Conservation (phyloP, 2,329 filamentous ascomycete genomes). For the Sarocladiaceae sp. region DNA sequence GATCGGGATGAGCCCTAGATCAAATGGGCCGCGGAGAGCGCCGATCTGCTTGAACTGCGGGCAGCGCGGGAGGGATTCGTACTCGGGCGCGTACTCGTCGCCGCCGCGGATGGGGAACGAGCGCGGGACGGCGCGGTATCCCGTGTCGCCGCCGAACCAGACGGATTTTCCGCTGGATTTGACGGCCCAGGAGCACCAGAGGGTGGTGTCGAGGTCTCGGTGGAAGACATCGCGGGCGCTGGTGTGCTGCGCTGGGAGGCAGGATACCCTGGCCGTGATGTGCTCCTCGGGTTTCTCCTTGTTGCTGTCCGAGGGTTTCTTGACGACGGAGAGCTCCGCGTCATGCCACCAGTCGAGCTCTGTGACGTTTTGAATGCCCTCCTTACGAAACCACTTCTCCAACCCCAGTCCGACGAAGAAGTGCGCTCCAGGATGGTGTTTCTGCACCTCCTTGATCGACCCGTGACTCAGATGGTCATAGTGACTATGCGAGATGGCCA, state of each 20-base stretch:
- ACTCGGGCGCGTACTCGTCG: slow-evolving; percentile 67
- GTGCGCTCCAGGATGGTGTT: slow-evolving; percentile 68
- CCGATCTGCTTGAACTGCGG: slow-evolving; percentile 86
- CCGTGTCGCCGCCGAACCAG: slow-evolving; percentile 87
- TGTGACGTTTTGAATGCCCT: slow-evolving; percentile 69
- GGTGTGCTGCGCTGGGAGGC: slow-evolving; percentile 79
- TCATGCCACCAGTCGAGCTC: slow-evolving; percentile 97
- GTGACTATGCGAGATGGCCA: slow-evolving; percentile 83
- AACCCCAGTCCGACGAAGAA: slow-evolving; percentile 86
- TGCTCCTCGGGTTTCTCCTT: slow-evolving; percentile 23
- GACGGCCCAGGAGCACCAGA: slow-evolving; percentile 87
- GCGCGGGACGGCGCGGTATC: slow-evolving; percentile 72
- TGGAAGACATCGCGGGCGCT: slow-evolving; percentile 59
- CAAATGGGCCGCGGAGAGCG: slow-evolving; percentile 72
- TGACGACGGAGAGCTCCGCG: slow-evolving; percentile 57
- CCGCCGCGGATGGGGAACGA: slow-evolving; percentile 39
- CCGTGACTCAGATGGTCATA: slow-evolving; percentile 85
- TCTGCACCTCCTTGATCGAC: slow-evolving; percentile 64
- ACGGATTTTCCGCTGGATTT: slow-evolving; percentile 68
- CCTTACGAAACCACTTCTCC: slow-evolving; percentile 70
- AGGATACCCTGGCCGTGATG: slow-evolving; percentile 68
- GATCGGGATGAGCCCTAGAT: slow-evolving; percentile 88
- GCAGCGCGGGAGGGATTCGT: slow-evolving; percentile 62
- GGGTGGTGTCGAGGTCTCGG: slow-evolving; percentile 69
- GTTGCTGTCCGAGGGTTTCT: slow-evolving; percentile 22